Percentiles rank a stretch among this genome's conserved stretches.
phyloP scores from a whole-genome alignment of 2,329 filamentous ascomycete genomes.

The Clarireedia hainanense region DNA sequence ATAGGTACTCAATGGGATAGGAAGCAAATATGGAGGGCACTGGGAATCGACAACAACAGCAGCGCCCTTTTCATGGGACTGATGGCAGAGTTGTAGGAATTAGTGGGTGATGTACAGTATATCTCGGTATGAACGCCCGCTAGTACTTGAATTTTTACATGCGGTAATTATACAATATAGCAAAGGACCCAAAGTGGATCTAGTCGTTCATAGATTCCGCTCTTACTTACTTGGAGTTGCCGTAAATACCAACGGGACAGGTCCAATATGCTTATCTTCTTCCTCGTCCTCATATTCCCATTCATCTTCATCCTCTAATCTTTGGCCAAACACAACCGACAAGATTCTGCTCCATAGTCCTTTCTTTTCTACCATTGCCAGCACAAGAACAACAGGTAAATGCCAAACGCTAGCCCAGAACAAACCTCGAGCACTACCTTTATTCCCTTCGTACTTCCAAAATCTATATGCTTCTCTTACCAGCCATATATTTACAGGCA shows the following conservation, averaged over 20 bases:
- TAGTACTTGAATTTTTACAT: background rate
- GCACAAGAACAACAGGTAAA: conserved; percentile 77
- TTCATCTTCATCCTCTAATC: conserved; percentile 47
- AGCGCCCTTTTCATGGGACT: too few relatives aligned
- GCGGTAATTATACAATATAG: background rate
- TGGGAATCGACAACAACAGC: too few relatives aligned
- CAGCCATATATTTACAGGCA: conserved; percentile 81
- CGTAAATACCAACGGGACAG: background rate
- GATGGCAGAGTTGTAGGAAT: background rate
- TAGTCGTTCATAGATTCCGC: background rate
- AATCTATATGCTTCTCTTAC: conserved; percentile 71
- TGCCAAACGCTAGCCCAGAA: conserved; percentile 99
- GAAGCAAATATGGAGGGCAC: too few relatives aligned
- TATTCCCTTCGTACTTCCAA: conserved; percentile 69
- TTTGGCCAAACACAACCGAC: conserved; percentile 54
- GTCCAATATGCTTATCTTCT: background rate
- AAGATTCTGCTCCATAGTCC: conserved; percentile 83
- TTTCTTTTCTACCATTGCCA: conserved; percentile 89
- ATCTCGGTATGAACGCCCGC: background rate
- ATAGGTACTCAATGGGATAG: too few relatives aligned
- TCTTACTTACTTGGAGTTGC: background rate
- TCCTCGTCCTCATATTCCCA: conserved; percentile 38
- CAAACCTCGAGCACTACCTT: conserved; percentile 71
- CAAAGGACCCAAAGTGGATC: background rate
- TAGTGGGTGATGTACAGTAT: background rate